Evolutionary conservation across 805 yeast genomes (phyloP), one percentile per base, ranked within the genome.

Genomic region (Ogataea henricii): DNA sequence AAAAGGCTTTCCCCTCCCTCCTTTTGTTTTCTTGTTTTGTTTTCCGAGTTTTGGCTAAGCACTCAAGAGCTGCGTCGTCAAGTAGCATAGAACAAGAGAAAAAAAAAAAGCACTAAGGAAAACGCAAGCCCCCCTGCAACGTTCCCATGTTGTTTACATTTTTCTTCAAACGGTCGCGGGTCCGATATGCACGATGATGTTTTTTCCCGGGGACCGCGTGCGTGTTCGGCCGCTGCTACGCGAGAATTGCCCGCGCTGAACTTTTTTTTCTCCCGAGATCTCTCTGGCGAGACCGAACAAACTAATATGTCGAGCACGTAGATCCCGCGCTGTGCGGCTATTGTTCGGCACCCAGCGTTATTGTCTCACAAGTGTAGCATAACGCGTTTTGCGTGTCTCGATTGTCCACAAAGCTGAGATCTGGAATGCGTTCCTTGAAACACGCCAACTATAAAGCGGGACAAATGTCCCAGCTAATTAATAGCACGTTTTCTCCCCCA

Each of bases 381-480:
- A 39, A 18, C 42, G 42, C 42, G 42, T 39, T 25, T 18, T n/a
- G 30, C 42, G 33, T 27, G 33, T 25, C 13, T 14, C 14, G 21
- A 23, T 20, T 16, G 17, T 37, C 13, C 25, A n/a, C 17, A 14
- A 23, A 25, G 22, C n/a, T 16, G 25, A 18, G 33, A 26, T 16
- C 33, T 17, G 42, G 42, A 39, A 39, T 39, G 42, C 42, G 23
- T 26, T 9, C 33, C 42, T 39, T 39, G 42, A 39, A 39, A 39
- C 42, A 27, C 42, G 42, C 16, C 17, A 17, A 26, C 20, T 39
- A 39, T 39, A 39, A 39, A 39, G 33, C 9, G 2, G 12, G 18
- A 10, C 23, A 13, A 10, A 39, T 18, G 20, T 13, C 42, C 27
- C 16, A 33, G 26, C 3, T 4, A 22, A 36, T 3, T 7, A 12